These are phyloP conservation scores for Nepenthes gracilis DNA, from an alignment of 148 eudicot species.

Conservation along the genomic window DNA sequence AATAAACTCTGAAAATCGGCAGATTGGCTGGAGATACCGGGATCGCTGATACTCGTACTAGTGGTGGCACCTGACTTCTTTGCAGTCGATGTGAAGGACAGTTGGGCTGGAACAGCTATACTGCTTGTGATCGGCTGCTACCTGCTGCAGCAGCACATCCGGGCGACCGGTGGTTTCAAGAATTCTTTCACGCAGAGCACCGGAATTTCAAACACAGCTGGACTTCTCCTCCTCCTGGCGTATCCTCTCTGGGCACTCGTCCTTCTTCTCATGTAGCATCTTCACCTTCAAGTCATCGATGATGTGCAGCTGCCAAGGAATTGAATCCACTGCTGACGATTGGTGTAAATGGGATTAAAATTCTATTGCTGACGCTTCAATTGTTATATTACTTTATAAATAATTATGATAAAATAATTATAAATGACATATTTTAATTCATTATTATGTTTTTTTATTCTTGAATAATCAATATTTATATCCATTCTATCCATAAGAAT, in stretches of 20 bases:
- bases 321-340: too few species aligned
- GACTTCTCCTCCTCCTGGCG: slow-evolving; percentile 55
- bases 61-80: slow-evolving; percentile 70
- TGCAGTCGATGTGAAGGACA: slow-evolving; percentile 35
- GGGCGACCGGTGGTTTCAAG: slow-evolving; percentile 71
- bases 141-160: slow-evolving; percentile 79
- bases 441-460: too few species aligned
- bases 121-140: slow-evolving; percentile 68
- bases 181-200: slow-evolving; percentile 64
- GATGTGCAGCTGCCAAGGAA: too few species aligned
- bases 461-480: too few species aligned
- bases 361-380: too few species aligned
- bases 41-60: slow-evolving; percentile 56
- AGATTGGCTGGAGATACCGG: slow-evolving; percentile 82
- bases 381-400: too few species aligned
- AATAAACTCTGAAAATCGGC: not conserved
- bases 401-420: too few species aligned
- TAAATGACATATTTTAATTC: too few species aligned
- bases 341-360: too few species aligned
- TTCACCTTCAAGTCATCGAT: not conserved
- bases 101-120: slow-evolving; percentile 46
- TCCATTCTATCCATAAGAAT: too few species aligned
- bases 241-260: slow-evolving; percentile 75
- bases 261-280: slow-evolving; percentile 19
- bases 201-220: slow-evolving; percentile 80